Conservation (phyloP, 2,329 filamentous ascomycete species). For the Colletotrichum sp. region DNA sequence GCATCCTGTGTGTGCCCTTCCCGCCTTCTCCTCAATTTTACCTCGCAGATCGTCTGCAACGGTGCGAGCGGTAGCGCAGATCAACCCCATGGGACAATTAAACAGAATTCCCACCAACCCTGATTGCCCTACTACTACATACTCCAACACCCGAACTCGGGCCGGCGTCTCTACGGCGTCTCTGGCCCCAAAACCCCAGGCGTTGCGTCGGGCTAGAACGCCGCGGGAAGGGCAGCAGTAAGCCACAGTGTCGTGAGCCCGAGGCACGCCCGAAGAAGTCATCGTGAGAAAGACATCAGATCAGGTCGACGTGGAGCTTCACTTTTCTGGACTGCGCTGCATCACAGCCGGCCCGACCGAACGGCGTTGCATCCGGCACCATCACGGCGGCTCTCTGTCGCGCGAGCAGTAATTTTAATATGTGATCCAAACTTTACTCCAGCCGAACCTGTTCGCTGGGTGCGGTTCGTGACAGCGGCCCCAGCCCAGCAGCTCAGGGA, state of each 20-base stretch:
- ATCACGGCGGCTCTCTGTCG: not conserved
- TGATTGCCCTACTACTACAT: not conserved
- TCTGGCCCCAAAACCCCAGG: not conserved
- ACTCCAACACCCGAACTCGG: not conserved
- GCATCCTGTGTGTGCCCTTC: not conserved
- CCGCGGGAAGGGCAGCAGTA: not conserved
- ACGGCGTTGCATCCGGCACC: slow-evolving; percentile 1
- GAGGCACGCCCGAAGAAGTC: not conserved
- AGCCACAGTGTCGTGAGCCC: not conserved
- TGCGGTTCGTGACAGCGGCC: not conserved
- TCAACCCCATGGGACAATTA: not conserved
- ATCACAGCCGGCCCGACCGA: not conserved
- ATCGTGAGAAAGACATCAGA: not conserved
- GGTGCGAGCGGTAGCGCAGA: not conserved
- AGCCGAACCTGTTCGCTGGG: not conserved
- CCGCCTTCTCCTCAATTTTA: not conserved
- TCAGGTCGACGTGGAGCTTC: not conserved
- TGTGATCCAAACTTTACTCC: not conserved
- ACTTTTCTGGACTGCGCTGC: not conserved
- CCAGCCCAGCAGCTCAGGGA: not conserved
- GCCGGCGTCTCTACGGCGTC: slow-evolving; percentile 1
- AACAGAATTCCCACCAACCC: not conserved
- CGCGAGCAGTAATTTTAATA: not conserved
- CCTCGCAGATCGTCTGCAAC: slow-evolving; percentile 3
- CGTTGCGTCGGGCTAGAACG: not conserved